Percentiles rank a stretch among this genome's conserved stretches.
These are phyloP conservation scores for Cercospora zeina DNA, from an alignment of 2,329 filamentous ascomycete genomes.

Conservation along the genomic window DNA sequence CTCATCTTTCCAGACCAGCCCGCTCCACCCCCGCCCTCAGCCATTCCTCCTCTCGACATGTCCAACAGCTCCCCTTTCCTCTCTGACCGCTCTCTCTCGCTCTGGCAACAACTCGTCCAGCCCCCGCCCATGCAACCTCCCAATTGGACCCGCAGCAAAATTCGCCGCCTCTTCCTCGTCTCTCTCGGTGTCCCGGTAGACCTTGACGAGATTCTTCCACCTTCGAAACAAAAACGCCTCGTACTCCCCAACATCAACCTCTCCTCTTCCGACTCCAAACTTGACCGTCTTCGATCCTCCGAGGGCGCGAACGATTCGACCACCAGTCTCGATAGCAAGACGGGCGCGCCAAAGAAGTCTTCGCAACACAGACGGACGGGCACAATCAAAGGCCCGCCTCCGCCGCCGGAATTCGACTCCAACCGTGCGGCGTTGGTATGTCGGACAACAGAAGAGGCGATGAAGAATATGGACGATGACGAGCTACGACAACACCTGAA, in stretches of 20 bases:
- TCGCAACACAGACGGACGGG: constrained; percentile 38
- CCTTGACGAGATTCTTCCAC: constrained; percentile 93
- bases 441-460: constrained; percentile 78
- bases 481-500: constrained; percentile 73
- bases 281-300: constrained; percentile 43
- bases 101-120: constrained; percentile 95
- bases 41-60: constrained; percentile 35
- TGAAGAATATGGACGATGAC: constrained; percentile 73
- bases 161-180: constrained; percentile 90
- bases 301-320: constrained; percentile 35
- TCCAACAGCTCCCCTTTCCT: constrained; percentile 64
- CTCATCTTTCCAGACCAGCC: constrained; percentile 61
- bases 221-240: constrained; percentile 97
- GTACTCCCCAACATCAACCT: constrained; percentile 75
- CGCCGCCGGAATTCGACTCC: constrained; percentile 74
- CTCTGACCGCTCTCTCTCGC: constrained; percentile 80
- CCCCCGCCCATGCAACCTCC: constrained; percentile 92
- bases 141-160: constrained; percentile 96
- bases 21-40: constrained; percentile 36
- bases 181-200: constrained; percentile 95
- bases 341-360: constrained; percentile 30
- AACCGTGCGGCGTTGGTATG: constrained; percentile 76
- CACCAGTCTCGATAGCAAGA: constrained; percentile 39
- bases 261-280: constrained; percentile 41
- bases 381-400: constrained; percentile 59